phyloP scores from a whole-genome alignment of 2,329 filamentous ascomycete species.

The Microascus cirrosus region DNA sequence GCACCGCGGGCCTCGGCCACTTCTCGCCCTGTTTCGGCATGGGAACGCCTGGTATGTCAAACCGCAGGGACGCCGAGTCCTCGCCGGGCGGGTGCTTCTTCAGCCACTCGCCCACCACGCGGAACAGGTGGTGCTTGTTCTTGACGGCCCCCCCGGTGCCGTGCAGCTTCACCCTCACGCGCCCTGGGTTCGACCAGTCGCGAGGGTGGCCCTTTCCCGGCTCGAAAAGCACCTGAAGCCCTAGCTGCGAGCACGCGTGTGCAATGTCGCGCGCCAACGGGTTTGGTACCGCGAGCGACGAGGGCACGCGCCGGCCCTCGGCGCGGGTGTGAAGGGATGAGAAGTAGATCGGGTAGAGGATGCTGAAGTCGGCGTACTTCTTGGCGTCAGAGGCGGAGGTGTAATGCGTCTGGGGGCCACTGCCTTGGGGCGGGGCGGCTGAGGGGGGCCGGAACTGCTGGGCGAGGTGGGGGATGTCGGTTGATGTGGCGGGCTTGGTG shows the following conservation, averaged over 20 bases:
- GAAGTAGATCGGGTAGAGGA: conserved; percentile 93
- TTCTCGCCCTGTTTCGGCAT: conserved; percentile 49
- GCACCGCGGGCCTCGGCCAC: conserved; percentile 62
- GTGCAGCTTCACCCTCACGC: conserved; percentile 70
- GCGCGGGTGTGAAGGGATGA: conserved; percentile 56
- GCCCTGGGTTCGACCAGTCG: conserved; percentile 94
- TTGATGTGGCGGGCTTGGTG: conserved; percentile 22
- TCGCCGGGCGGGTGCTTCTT: conserved; percentile 67
- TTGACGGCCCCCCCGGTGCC: conserved; percentile 41
- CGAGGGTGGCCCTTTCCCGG: conserved; percentile 87
- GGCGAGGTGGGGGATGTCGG: conserved; percentile 9
- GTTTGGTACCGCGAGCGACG: conserved; percentile 63
- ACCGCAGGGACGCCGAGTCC: conserved; percentile 52
- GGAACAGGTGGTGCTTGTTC: conserved; percentile 79
- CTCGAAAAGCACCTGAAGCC: conserved; percentile 69
- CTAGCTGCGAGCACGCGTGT: conserved; percentile 66
- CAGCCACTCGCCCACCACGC: conserved; percentile 67
- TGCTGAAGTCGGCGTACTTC: conserved; percentile 67
- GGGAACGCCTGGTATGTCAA: conserved; percentile 64
- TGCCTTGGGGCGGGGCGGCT: conserved; percentile 19
- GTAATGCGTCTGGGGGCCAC: conserved; percentile 8
- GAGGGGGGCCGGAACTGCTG: conserved; percentile 21
- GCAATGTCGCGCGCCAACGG: conserved; percentile 85
- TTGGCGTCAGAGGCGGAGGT: conserved; percentile 30
- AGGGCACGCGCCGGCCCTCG: conserved; percentile 69